Percentiles rank a stretch among this genome's conserved stretches.
These are phyloP conservation scores for Debaryomyces sp. DNA, from an alignment of 1,139 yeast genomes.

Conservation along the genomic window DNA sequence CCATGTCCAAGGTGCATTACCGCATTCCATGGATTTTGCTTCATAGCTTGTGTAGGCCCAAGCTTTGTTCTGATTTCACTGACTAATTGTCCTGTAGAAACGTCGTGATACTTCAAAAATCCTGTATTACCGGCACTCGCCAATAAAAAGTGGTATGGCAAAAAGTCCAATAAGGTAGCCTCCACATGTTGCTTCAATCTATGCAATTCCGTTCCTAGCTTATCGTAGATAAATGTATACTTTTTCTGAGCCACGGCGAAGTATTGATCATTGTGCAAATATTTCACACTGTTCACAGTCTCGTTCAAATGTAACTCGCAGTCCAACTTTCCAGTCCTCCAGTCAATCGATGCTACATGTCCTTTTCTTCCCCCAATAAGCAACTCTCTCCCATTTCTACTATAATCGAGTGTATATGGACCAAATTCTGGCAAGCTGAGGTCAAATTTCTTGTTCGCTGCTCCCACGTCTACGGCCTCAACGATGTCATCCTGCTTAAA, in stretches of 20 bases:
- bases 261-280: slow-evolving; percentile 87
- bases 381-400: slow-evolving; percentile 84
- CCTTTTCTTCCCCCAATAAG: slow-evolving; percentile 90
- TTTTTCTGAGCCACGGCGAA: slow-evolving; percentile 98
- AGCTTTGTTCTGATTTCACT: slow-evolving; percentile 82
- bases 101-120: slow-evolving; percentile 89
- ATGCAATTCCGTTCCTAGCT: slow-evolving; percentile 89
- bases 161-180: slow-evolving; percentile 77
- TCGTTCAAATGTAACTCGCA: slow-evolving; percentile 87
- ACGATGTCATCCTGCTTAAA: slow-evolving; percentile 80
- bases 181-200: slow-evolving; percentile 89
- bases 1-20: slow-evolving; percentile 92
- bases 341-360: slow-evolving; percentile 93
- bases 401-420: slow-evolving; percentile 80
- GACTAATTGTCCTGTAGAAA: slow-evolving; percentile 86
- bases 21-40: slow-evolving; percentile 95
- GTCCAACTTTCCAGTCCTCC: slow-evolving; percentile 83
- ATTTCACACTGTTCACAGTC: slow-evolving; percentile 87
- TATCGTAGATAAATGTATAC: slow-evolving; percentile 89
- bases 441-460: slow-evolving; percentile 75
- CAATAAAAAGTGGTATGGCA: slow-evolving; percentile 89
- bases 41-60: slow-evolving; percentile 88
- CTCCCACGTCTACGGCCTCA: slow-evolving; percentile 75
- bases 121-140: slow-evolving; percentile 91
- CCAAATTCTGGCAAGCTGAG: slow-evolving; percentile 78